Evolutionary conservation across 1,284 basidiomycete genomes (phyloP).

Genomic region (Thecaphora thlaspeos): DNA sequence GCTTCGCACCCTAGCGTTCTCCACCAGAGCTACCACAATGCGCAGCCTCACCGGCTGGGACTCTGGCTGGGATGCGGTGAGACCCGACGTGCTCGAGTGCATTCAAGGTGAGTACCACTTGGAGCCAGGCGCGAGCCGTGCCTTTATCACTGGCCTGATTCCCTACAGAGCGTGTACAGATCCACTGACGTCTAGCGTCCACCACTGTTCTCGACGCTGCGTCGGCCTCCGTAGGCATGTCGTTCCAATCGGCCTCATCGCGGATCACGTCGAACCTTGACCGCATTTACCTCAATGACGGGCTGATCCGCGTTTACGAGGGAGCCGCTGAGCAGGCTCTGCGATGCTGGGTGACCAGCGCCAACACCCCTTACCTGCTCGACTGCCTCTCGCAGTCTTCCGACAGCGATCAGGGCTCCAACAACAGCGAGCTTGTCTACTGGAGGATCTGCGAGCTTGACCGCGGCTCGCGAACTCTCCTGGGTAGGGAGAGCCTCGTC

Average conservation of each 20-base stretch:
- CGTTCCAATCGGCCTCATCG: slow-evolving; percentile 3
- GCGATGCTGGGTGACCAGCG: slow-evolving; percentile 17
- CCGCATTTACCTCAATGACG: slow-evolving; percentile 18
- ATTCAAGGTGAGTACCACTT: too few species aligned
- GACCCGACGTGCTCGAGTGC: too few species aligned
- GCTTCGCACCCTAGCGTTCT: too few species aligned
- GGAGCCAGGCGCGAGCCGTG: too few species aligned
- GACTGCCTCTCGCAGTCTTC: not conserved
- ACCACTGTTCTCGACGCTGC: too few species aligned
- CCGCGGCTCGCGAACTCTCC: slow-evolving; percentile 10
- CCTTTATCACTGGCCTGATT: too few species aligned
- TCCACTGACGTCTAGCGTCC: too few species aligned
- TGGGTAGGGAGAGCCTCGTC: slow-evolving; percentile 4
- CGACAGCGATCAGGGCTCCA: not conserved
- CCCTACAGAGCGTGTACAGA: too few species aligned
- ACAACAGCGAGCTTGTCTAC: slow-evolving; percentile 14
- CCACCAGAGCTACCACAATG: too few species aligned
- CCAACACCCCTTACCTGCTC: slow-evolving; percentile 21
- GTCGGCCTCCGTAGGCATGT: too few species aligned
- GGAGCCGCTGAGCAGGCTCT: slow-evolving; percentile 20
- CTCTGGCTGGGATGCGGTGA: too few species aligned
- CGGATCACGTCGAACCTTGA: slow-evolving; percentile 13
- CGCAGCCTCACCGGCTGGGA: too few species aligned
- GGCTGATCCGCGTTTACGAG: slow-evolving; percentile 17
- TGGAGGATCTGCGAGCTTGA: slow-evolving; percentile 28